A percentile compares a stretch with the other conserved stretches of the same genome.
These are phyloP conservation scores for Pyracantha coccinea DNA, from an alignment of 331 rosid genomes.

Conservation along the genomic window DNA sequence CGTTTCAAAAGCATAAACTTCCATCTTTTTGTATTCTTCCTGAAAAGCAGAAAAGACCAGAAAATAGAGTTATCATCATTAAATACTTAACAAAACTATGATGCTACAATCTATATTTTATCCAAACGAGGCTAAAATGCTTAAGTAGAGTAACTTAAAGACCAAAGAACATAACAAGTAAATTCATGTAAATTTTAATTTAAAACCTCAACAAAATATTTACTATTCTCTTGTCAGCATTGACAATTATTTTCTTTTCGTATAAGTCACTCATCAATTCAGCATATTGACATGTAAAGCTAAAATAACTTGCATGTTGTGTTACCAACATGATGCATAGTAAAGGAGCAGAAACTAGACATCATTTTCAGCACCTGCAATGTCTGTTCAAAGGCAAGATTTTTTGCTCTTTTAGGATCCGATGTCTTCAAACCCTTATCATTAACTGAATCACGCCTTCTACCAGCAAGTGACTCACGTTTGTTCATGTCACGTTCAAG, in stretches of 20 bases:
- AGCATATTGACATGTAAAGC: not conserved
- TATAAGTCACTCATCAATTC: not conserved
- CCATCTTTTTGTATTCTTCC: slow-evolving; percentile 76
- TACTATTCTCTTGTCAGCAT: not conserved
- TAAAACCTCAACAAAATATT: not conserved
- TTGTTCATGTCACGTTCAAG: slow-evolving; percentile 74
- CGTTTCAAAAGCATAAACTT: slow-evolving; percentile 59
- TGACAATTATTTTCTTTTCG: not conserved
- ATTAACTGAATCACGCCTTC: slow-evolving; percentile 55
- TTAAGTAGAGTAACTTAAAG: not conserved
- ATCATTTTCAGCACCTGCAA: slow-evolving; percentile 43
- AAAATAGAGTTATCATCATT: not conserved
- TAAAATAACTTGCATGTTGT: not conserved
- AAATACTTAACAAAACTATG: not conserved
- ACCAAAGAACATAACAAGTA: not conserved
- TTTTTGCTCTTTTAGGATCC: slow-evolving; percentile 55
- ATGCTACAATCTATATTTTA: not conserved
- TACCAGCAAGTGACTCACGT: slow-evolving; percentile 68
- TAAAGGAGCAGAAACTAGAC: slow-evolving; percentile 6
- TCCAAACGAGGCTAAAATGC: not conserved
- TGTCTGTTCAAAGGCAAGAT: slow-evolving; percentile 41
- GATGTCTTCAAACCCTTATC: not conserved
- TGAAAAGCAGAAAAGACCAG: slow-evolving; percentile 4
- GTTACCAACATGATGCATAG: not conserved
- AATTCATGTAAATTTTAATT: not conserved